A percentile compares a stretch with the other conserved stretches of the same genome.
phyloP scores from a whole-genome alignment of 225 moss, liverwort and hornwort genomes.

The Takakia lepidozioides region DNA sequence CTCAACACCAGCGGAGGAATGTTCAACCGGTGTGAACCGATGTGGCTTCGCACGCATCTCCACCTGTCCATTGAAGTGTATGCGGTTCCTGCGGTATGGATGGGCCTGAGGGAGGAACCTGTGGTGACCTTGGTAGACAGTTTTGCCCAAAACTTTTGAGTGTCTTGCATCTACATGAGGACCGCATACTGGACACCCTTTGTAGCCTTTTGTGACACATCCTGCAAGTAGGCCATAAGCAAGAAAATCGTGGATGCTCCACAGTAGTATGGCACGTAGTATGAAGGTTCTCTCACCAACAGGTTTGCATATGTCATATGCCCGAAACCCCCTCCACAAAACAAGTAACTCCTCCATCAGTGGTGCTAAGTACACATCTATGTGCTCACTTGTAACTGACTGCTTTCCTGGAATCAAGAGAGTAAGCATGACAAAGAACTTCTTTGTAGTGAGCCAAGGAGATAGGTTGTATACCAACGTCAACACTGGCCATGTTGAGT shows the following conservation, averaged over 20 bases:
- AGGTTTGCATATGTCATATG: background rate
- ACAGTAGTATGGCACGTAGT: background rate
- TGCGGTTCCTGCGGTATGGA: too few species aligned
- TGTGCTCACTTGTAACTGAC: background rate
- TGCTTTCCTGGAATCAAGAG: background rate
- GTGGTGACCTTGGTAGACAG: background rate
- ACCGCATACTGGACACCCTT: background rate
- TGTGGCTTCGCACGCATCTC: too few species aligned
- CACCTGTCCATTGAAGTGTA: too few species aligned
- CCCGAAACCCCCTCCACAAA: background rate
- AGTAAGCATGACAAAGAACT: background rate
- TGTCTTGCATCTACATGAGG: background rate
- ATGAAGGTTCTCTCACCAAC: background rate
- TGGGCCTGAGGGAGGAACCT: background rate
- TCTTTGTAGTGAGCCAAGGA: conserved; percentile 1
- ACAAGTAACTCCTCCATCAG: conserved; percentile 6
- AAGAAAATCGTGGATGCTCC: conserved; percentile 3
- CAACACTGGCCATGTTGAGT: conserved; percentile 1
- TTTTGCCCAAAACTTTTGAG: background rate
- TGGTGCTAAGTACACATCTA: conserved; percentile 7
- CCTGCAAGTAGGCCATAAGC: background rate
- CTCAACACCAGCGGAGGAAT: too few species aligned
- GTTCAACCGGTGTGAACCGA: too few species aligned
- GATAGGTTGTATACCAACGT: background rate
- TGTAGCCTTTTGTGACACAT: background rate